Percentiles rank a stretch among this genome's conserved stretches.
phyloP scores from a whole-genome alignment of 345 rosid species.

The Pistacia integerrima region DNA sequence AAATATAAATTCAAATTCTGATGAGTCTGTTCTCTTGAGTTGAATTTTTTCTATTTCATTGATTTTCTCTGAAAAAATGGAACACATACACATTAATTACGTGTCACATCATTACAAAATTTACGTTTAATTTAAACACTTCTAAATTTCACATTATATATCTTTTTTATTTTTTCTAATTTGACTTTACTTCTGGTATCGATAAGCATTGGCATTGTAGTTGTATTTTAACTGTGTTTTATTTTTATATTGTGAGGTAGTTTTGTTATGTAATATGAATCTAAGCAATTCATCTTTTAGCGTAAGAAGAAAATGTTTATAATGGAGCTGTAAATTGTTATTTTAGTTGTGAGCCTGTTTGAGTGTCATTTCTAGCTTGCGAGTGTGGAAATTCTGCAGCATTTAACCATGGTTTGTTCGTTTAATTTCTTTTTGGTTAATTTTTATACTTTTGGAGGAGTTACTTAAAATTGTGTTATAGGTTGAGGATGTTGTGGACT shows the following conservation, averaged over 20 bases:
- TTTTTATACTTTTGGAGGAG: not conserved
- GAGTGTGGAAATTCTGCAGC: not conserved
- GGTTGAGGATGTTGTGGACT: conserved; percentile 25
- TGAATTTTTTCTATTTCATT: not conserved
- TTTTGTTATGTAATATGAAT: not conserved
- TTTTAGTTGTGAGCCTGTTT: not conserved
- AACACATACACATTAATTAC: not conserved
- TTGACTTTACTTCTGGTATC: not conserved
- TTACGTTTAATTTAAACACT: too few species aligned
- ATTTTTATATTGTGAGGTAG: too few species aligned
- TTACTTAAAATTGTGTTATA: not conserved
- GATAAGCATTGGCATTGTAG: not conserved
- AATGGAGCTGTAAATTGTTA: not conserved
- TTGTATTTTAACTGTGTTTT: too few species aligned
- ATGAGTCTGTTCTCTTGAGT: not conserved
- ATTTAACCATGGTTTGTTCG: not conserved
- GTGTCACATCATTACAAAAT: too few species aligned
- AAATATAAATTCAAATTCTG: not conserved
- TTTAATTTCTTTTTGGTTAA: not conserved
- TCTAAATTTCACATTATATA: too few species aligned
- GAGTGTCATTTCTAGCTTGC: not conserved
- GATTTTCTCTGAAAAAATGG: not conserved
- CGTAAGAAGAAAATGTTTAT: not conserved
- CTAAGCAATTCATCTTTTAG: too few species aligned
- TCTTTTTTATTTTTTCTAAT: too few species aligned